Evolutionary conservation across 2,329 filamentous ascomycete genomes (phyloP).

Genomic region (Verticillium alfalfae): DNA sequence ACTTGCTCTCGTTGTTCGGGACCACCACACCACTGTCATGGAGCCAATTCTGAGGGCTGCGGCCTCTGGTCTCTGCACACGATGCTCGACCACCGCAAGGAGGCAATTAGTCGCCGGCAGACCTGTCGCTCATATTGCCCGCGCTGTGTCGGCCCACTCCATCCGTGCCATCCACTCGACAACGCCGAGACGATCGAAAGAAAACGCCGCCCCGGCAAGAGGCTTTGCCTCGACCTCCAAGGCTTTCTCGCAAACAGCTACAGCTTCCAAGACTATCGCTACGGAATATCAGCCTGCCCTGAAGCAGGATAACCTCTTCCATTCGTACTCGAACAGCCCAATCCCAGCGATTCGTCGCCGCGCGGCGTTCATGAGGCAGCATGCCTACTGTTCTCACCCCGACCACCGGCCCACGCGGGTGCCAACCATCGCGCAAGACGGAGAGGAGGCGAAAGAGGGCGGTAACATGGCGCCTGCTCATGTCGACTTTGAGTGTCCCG

Average conservation of each 20-base stretch:
- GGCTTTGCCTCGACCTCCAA: conserved; percentile 23
- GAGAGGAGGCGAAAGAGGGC: not conserved
- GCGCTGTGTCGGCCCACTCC: conserved; percentile 18
- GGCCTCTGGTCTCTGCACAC: conserved; percentile 15
- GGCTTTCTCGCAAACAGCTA: conserved; percentile 18
- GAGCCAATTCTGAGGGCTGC: conserved; percentile 15
- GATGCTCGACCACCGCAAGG: conserved; percentile 11
- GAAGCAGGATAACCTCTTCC: conserved; percentile 79
- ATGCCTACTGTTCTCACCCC: conserved; percentile 90
- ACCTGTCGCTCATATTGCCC: conserved; percentile 1
- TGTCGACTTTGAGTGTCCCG: conserved; percentile 90
- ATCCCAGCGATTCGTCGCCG: conserved; percentile 81
- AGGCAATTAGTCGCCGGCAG: conserved; percentile 10
- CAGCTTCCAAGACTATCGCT: conserved; percentile 11
- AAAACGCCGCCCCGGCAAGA: conserved; percentile 13
- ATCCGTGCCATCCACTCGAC: conserved; percentile 22
- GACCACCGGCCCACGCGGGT: conserved; percentile 73
- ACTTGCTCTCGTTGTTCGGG: not conserved
- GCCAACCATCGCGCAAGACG: conserved; percentile 55
- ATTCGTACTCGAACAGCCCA: conserved; percentile 84
- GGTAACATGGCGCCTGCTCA: conserved; percentile 66
- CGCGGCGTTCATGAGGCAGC: conserved; percentile 85
- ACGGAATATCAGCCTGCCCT: conserved; percentile 31
- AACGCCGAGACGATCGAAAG: conserved; percentile 7
- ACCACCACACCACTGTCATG: conserved; percentile 5